Conservation (phyloP, 2,329 filamentous ascomycete genomes). For the Trichoderma gracile region DNA sequence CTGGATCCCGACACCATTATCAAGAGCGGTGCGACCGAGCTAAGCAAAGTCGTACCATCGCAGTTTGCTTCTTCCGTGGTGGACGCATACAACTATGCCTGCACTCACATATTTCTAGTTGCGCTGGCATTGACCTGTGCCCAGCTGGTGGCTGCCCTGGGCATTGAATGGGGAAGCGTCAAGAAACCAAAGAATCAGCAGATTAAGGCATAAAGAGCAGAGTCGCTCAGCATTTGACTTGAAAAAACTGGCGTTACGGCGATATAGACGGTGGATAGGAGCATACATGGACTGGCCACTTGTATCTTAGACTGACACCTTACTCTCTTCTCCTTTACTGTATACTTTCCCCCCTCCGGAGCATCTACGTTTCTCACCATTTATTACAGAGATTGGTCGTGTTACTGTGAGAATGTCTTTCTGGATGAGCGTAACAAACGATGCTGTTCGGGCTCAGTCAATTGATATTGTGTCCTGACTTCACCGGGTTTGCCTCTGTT, state of each 20-base stretch:
- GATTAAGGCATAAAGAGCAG: background rate
- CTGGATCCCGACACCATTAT: slow-evolving; percentile 48
- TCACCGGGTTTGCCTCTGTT: background rate
- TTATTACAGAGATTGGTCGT: too few relatives aligned
- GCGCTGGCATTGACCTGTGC: slow-evolving; percentile 56
- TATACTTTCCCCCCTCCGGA: too few relatives aligned
- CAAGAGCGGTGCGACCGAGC: slow-evolving; percentile 57
- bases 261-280: background rate
- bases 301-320: background rate
- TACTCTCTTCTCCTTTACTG: background rate
- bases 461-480: background rate
- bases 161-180: slow-evolving; percentile 68
- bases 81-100: slow-evolving; percentile 63
- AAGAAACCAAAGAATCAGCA: slow-evolving; percentile 49
- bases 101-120: slow-evolving; percentile 64
- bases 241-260: background rate
- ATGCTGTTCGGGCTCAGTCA: too few relatives aligned
- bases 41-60: slow-evolving; percentile 54
- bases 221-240: background rate
- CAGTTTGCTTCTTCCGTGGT: slow-evolving; percentile 56
- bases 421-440: too few relatives aligned
- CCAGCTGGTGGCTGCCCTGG: slow-evolving; percentile 57
- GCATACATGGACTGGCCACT: background rate
- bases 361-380: too few relatives aligned
- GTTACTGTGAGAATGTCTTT: too few relatives aligned